A percentile compares a stretch with the other conserved stretches of the same genome.
phyloP scores from a whole-genome alignment of 1,284 basidiomycete species.

The Rhodotorula sp. region DNA sequence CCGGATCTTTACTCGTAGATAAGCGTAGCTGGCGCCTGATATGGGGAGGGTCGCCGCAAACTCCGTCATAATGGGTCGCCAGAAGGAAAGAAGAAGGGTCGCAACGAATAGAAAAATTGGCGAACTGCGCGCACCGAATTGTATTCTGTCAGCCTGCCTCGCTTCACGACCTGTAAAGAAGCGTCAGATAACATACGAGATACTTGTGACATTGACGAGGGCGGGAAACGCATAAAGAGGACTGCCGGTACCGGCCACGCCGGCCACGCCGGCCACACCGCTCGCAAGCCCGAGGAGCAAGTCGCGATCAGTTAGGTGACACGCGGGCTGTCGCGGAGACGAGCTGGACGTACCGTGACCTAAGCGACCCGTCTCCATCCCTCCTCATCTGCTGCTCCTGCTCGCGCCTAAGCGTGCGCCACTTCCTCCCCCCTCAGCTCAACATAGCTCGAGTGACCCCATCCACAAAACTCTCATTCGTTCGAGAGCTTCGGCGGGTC shows the following conservation, averaged over 20 bases:
- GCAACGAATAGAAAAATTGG: conserved; percentile 65
- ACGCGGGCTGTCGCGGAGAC: neutral
- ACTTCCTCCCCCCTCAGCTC: conserved; percentile 52
- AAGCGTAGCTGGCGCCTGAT: conserved; percentile 66
- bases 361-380: conserved; percentile 43
- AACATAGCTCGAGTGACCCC: conserved; percentile 58
- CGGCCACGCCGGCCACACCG: conserved; percentile 64
- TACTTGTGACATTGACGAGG: conserved; percentile 59
- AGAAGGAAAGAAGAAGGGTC: conserved; percentile 61
- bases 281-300: conserved; percentile 53
- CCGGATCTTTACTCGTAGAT: conserved; percentile 62
- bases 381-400: conserved; percentile 48
- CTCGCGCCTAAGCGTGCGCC: conserved; percentile 38
- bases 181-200: conserved; percentile 49
- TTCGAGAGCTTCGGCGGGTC: conserved; percentile 6
- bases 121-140: conserved; percentile 48
- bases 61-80: conserved; percentile 69
- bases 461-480: conserved; percentile 47
- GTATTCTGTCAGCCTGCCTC: no score
- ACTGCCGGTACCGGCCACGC: conserved; percentile 64
- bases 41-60: conserved; percentile 64
- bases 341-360: conserved; percentile 14
- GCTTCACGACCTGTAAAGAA: no score
- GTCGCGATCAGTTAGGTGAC: conserved; percentile 55
- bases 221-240: conserved; percentile 69